phyloP scores from a whole-genome alignment of 2,329 filamentous ascomycete species.

The Amphichorda felina region DNA sequence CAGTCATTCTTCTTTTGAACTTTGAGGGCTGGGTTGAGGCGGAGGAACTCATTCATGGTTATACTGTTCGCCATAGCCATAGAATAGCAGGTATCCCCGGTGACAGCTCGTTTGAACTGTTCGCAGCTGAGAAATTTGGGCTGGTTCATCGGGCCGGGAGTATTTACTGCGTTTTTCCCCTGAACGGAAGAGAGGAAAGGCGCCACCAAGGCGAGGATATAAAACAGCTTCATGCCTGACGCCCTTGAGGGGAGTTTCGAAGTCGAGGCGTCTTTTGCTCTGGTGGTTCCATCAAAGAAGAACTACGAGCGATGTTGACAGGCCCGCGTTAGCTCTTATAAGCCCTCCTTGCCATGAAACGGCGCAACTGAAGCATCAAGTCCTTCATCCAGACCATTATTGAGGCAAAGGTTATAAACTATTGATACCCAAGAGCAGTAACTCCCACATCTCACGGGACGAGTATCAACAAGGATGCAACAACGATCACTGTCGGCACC shows the following conservation, averaged over 20 bases:
- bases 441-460: background rate
- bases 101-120: slow-evolving; percentile 3
- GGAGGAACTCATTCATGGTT: background rate
- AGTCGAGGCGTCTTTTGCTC: background rate
- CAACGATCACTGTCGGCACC: background rate
- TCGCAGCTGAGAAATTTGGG: slow-evolving; percentile 3
- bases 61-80: background rate
- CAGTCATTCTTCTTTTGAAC: slow-evolving; percentile 4
- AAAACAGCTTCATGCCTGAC: background rate
- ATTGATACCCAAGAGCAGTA: background rate
- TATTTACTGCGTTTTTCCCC: slow-evolving; percentile 2
- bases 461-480: background rate
- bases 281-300: no score
- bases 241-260: background rate
- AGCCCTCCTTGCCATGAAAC: background rate
- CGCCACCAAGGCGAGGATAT: background rate
- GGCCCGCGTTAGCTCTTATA: background rate
- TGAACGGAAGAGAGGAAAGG: background rate
- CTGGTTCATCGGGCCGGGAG: slow-evolving; percentile 3
- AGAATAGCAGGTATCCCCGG: slow-evolving; percentile 4
- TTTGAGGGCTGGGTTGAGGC: slow-evolving; percentile 2
- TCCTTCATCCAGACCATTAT: background rate
- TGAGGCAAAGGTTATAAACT: background rate
- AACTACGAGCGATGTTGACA: no score
- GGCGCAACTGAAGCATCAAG: background rate